A percentile compares a stretch with the other conserved stretches of the same genome.
phyloP scores from a whole-genome alignment of 306 rosid genomes.

The Rosa rugosa region DNA sequence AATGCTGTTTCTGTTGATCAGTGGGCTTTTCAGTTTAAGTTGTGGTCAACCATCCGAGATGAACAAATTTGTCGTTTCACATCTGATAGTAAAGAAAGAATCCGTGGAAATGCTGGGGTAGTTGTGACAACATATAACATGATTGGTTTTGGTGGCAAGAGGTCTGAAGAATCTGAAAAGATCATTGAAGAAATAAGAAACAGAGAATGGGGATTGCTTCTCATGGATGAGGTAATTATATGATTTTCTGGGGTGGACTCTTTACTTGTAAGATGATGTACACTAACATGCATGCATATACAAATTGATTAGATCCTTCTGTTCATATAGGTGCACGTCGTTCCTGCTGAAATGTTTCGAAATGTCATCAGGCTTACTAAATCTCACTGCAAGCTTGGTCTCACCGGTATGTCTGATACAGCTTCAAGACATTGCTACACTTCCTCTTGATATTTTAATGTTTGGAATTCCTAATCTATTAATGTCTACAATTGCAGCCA shows the following conservation, averaged over 20 bases:
- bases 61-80: constrained; percentile 97
- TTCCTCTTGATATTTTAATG: constrained; percentile 22
- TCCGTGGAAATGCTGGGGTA: constrained; percentile 91
- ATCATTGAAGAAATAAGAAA: constrained; percentile 95
- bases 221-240: constrained; percentile 83
- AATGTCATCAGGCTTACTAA: constrained; percentile 86
- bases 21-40: constrained; percentile 96
- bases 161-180: constrained; percentile 93
- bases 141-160: constrained; percentile 94
- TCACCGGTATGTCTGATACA: constrained; percentile 55
- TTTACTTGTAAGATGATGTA: constrained; percentile 17
- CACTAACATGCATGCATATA: constrained; percentile 16
- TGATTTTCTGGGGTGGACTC: constrained; percentile 12
- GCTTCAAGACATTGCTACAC: constrained; percentile 10
- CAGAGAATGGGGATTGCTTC: constrained; percentile 92
- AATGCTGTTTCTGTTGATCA: constrained; percentile 98
- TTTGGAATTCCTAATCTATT: constrained; percentile 14
- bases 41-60: constrained; percentile 92
- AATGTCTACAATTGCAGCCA: constrained; percentile 54
- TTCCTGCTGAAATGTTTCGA: constrained; percentile 94
- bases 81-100: constrained; percentile 91
- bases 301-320: not conserved
- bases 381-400: constrained; percentile 99
- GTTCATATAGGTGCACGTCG: constrained; percentile 66
- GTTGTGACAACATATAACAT: constrained; percentile 91